Base-by-base conservation (phyloP, 257 asterid genomes). In the Oldenlandia corymbosa region DNA sequence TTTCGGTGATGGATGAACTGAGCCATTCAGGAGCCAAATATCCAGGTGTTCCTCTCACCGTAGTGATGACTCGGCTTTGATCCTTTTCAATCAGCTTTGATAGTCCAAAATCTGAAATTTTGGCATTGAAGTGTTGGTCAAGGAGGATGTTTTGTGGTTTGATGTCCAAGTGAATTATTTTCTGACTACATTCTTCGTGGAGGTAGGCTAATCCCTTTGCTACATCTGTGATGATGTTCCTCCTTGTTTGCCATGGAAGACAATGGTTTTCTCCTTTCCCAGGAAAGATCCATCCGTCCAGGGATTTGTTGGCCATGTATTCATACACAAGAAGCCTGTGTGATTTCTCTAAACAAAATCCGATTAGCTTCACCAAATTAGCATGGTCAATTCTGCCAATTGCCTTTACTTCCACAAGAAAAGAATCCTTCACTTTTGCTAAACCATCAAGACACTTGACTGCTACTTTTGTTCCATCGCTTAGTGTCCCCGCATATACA, bases 111-210 rank as follows among this genome's bases (percentile, higher is more conserved):
- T 75, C 73, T 10, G 79, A 45, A 8, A 70, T n/a, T 20, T 75
- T 75, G 0, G 75, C 75, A 17, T 37, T 48, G 56, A 58, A 55
- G 7, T 60, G 39, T 9, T 65, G 58, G 1, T 70, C 79, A 7
- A 75, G 17, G 31, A 74, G 78, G 13, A 58, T 74, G 47, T 74
- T 74, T n/a, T 68, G 79, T 9, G 79, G 72, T 46, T 69, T 74
- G 34, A 75, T 75, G n/a, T 75, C 79, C 28, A 69, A 36, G 11
- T 73, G 67, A 20, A 68, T 32, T 10, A 73, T 68, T 46, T 68
- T 68, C 31, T 53, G 72, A 24, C 51, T 63, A 55, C 80, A 75
- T 2, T 75, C 80, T 61, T 75, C 80, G 7, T 75, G 80, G 4
- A 76, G 68, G 48, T 76, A 76, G 5, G 69, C 68, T 37, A 76